Evolutionary conservation across 768 basidiomycete genomes (phyloP), one percentile per base, ranked within the genome.

Genomic region (Cystofilobasidium bisporidii): DNA sequence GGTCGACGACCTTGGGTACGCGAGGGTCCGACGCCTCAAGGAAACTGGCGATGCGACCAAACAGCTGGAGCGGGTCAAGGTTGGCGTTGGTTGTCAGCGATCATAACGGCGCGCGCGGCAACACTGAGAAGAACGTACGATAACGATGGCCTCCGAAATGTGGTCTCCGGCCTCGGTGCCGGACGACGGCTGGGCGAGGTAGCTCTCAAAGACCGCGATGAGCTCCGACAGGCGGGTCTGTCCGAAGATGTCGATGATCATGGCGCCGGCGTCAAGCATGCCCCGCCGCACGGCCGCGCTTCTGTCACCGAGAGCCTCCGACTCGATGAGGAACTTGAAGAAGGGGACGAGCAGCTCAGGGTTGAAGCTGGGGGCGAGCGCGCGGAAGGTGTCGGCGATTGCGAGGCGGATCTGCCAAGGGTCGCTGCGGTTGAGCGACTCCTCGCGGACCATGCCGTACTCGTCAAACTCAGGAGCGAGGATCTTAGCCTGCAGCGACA

Each of bases 61-160:
- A 89, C 10, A 97, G 82, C 75, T 76, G 48, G n/a, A n/a, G n/a
- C n/a, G n/a, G n/a, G n/a, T n/a, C n/a, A n/a, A n/a, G n/a, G n/a
- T n/a, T n/a, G n/a, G n/a, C n/a, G n/a, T n/a, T n/a, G n/a, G n/a
- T n/a, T n/a, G n/a, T n/a, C n/a, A n/a, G n/a, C n/a, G n/a, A n/a
- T n/a, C n/a, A n/a, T n/a, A n/a, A n/a, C n/a, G n/a, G n/a, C n/a
- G n/a, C n/a, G n/a, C n/a, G n/a, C n/a, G n/a, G n/a, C n/a, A n/a
- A n/a, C n/a, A n/a, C n/a, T n/a, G 22, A 45, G 17, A 28, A 17
- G 47, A 36, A 72, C 75, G 67, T 50, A 75, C 75, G 73, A 98
- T 92, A 65, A 98, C 87, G 8, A 94, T 87, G 0, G 91, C 92
- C 74, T 98, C 94, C 71, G 93, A 90, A 77, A 93, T 89, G 69